Percentiles rank a stretch among this genome's conserved stretches.
These are phyloP conservation scores for Phytophthora quininea DNA, from an alignment of 352 stramenopile species.

Conservation along the genomic window DNA sequence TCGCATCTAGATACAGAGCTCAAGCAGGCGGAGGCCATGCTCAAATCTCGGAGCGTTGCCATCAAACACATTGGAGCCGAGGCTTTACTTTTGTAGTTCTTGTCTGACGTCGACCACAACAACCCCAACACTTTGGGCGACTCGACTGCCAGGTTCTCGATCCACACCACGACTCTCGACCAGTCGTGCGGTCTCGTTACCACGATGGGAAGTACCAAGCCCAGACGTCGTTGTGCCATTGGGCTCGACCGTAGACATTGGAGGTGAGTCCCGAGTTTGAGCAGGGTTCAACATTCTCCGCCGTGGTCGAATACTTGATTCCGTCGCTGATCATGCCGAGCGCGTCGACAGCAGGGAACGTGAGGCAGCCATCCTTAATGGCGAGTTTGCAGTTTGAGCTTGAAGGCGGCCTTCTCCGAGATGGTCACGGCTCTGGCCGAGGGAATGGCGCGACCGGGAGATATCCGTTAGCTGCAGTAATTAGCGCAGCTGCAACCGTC, in stretches of 20 bases:
- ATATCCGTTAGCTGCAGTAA: no score
- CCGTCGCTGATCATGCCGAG: not conserved
- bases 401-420: not conserved
- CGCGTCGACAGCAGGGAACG: not conserved
- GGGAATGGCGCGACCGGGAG: not conserved
- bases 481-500: no score
- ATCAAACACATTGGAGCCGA: not conserved
- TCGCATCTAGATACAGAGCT: not conserved
- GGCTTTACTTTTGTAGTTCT: not conserved
- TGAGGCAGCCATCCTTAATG: not conserved
- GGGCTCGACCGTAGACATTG: not conserved
- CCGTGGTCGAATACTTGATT: not conserved
- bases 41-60: not conserved
- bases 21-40: not conserved
- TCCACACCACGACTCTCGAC: not conserved
- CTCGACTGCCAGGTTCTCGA: not conserved
- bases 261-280: not conserved
- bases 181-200: not conserved
- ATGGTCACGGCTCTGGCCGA: not conserved
- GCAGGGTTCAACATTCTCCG: not conserved
- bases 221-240: not conserved
- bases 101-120: not conserved
- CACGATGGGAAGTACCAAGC: not conserved
- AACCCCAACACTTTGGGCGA: not conserved
- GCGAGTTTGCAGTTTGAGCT: not conserved